Conservation (phyloP, 1,139 yeast species). For the Kodamaea sp. region DNA sequence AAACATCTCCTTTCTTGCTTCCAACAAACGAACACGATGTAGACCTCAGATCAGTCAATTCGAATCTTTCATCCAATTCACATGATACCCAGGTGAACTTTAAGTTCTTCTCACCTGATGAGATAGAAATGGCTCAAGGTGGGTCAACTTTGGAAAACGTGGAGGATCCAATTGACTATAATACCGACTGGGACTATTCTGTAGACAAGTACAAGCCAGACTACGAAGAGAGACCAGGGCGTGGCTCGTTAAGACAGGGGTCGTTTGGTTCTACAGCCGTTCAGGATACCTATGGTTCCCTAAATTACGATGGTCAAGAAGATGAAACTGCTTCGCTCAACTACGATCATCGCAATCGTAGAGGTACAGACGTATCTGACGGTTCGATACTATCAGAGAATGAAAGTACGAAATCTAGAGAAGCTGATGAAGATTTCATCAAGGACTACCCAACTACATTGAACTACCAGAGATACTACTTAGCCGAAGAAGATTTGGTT, state of each 20-base stretch:
- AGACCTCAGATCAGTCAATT: constrained; percentile 29
- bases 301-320: constrained; percentile 11
- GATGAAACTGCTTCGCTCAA: constrained; percentile 9
- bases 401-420: constrained; percentile 14
- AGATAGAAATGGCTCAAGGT: constrained; percentile 85
- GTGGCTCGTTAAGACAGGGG: constrained; percentile 3
- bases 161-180: constrained; percentile 57
- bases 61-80: constrained; percentile 31
- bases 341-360: constrained; percentile 33
- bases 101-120: constrained; percentile 79
- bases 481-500: constrained; percentile 93
- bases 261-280: constrained; percentile 1
- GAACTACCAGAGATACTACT: constrained; percentile 76
- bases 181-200: constrained; percentile 67
- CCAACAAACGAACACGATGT: constrained; percentile 24
- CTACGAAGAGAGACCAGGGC: constrained; percentile 20
- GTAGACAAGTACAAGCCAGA: constrained; percentile 49
- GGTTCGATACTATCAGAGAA: constrained; percentile 18
- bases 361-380: constrained; percentile 29
- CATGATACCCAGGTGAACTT: constrained; percentile 50
- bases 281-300: constrained; percentile 40
- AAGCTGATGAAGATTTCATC: constrained; percentile 42
- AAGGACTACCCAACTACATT: constrained; percentile 44
- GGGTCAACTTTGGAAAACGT: constrained; percentile 73
- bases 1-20: constrained; percentile 40